Evolutionary conservation across 2,329 filamentous ascomycete species (phyloP).

Genomic region (Aureobasidium sp.): DNA sequence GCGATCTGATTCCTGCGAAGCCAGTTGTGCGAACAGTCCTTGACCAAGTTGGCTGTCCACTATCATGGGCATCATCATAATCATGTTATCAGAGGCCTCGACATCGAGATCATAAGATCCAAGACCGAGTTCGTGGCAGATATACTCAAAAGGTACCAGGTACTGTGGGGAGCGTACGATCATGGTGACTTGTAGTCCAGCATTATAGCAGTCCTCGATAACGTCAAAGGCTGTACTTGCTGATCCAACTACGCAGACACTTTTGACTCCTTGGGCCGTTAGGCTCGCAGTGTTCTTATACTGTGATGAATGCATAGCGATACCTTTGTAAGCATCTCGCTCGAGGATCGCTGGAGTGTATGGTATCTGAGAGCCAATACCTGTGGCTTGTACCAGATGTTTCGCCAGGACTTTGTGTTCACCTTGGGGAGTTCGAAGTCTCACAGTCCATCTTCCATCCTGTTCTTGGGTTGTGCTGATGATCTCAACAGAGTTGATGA

Average conservation of each 20-base stretch:
- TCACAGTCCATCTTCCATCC: neutral
- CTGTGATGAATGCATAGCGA: neutral
- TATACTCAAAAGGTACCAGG: neutral
- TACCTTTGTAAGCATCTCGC: neutral
- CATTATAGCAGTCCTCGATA: constrained; percentile 34
- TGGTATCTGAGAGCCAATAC: neutral
- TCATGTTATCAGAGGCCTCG: constrained; percentile 29
- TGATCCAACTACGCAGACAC: constrained; percentile 36
- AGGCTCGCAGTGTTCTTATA: neutral
- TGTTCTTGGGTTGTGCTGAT: neutral
- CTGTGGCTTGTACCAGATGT: constrained; percentile 9
- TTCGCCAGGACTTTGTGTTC: neutral
- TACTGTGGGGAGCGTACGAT: neutral
- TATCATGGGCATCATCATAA: constrained; percentile 6
- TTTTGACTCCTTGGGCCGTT: neutral
- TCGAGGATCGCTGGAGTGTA: neutral
- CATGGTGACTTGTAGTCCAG: constrained; percentile 3
- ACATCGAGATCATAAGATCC: constrained; percentile 20
- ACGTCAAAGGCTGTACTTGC: constrained; percentile 51
- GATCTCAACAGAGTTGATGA: neutral
- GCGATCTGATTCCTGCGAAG: constrained; percentile 37
- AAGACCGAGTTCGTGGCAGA: neutral
- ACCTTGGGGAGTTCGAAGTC: neutral
- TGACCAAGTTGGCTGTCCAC: constrained; percentile 1
- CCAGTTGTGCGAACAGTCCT: constrained; percentile 15